Evolutionary conservation across 2,329 filamentous ascomycete species (phyloP), one percentile per base, ranked within the genome.

Genomic region (Sordariomycetes sp.): DNA sequence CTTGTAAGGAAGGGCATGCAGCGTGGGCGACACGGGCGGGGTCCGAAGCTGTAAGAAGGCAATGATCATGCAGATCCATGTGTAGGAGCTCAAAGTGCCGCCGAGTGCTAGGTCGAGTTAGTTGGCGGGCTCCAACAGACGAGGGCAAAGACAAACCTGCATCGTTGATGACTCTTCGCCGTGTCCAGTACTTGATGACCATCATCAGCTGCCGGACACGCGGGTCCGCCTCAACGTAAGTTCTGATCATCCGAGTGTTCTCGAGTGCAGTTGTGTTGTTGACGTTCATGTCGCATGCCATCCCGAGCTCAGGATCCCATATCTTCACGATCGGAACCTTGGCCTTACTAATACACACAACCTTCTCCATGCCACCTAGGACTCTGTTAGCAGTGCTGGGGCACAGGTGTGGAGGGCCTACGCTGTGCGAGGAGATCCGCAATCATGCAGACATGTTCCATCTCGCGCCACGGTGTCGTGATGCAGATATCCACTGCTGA

Each of bases 261-360:
- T 96, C 88, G 40, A 98, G 66, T 4, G 92, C 92, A 34, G 93
- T 61, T 1, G 88, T 92, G 49, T 96, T 98, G 64, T 98, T 98
- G 62, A 98, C 88, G 48, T 98, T 98, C 82, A 98, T 92, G 54
- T 98, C 92, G 57, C 88, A 95, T 12, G 87, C 84, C 33, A 98
- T 68, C 43, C 80, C 69, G 37, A 95, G 68, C 55, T 94, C 86
- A 4, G 92, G 92, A 55, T 98, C 92, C 88, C 92, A 98, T 36
- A 94, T 85, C 65, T 96, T 96, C 46, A 98, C 92, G 50, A 98
- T 98, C 4, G 92, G 90, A 11, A 98, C 92, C 59, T 95, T 96
- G 39, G 92, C 92, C 27, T 83, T 85, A 19, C 86, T 86, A 34
- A 96, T 86, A 55, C 92, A 98, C 17, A 95, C 84, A 2, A 98